These are phyloP conservation scores for Trematosphaeria pertusa DNA, from an alignment of 2,329 filamentous ascomycete genomes.

Conservation along the genomic window DNA sequence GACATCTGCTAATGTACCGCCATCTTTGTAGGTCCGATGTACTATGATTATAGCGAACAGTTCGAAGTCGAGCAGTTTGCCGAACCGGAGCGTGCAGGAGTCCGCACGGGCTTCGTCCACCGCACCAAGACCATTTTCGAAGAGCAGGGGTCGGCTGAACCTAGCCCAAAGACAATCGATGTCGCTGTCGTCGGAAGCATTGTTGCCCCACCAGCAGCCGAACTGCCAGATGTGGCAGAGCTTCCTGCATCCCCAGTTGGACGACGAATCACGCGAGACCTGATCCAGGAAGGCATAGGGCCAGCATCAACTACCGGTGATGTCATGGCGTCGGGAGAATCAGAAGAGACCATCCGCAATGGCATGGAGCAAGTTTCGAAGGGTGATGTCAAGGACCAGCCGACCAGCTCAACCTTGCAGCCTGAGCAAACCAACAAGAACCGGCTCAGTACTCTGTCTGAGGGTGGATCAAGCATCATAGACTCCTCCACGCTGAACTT, in stretches of 20 bases:
- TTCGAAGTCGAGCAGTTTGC: constrained; percentile 36
- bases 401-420: neutral
- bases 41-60: constrained; percentile 48
- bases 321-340: constrained; percentile 19
- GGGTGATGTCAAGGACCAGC: constrained; percentile 3
- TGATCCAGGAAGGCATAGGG: constrained; percentile 37
- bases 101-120: constrained; percentile 50
- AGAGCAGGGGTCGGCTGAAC: constrained; percentile 31
- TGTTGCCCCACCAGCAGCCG: constrained; percentile 12
- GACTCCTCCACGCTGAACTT: constrained; percentile 44
- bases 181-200: constrained; percentile 4
- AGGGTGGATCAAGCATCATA: constrained; percentile 31
- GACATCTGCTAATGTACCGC: too few species aligned
- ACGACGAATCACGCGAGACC: constrained; percentile 41
- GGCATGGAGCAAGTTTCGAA: neutral
- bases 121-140: constrained; percentile 53
- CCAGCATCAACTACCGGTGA: constrained; percentile 35
- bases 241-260: constrained; percentile 42
- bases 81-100: constrained; percentile 21
- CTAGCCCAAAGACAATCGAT: constrained; percentile 13
- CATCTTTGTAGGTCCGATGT: too few species aligned
- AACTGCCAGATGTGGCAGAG: constrained; percentile 24
- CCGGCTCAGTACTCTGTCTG: constrained; percentile 33
- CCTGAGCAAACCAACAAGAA: constrained; percentile 12
- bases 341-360: constrained; percentile 5